These are phyloP conservation scores for Pinus taeda DNA, from an alignment of 75 land plant species.

Conservation along the genomic window DNA sequence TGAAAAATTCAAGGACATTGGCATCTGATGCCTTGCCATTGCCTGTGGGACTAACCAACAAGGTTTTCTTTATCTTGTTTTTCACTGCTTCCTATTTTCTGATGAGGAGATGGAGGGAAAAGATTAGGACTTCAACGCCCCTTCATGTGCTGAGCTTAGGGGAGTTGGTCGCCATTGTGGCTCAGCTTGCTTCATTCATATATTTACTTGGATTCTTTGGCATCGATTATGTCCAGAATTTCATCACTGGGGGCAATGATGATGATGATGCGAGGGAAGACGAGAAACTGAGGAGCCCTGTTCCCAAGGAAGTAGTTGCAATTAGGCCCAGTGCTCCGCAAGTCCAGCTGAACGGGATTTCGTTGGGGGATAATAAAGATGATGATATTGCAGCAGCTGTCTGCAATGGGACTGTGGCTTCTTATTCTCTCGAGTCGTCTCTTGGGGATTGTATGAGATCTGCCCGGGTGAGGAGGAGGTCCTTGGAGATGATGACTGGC, in stretches of 20 bases:
- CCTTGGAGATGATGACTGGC: slow-evolving; percentile 47
- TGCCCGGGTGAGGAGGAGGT: slow-evolving; percentile 42
- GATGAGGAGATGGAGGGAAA: slow-evolving; percentile 84
- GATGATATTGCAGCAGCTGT: slow-evolving; percentile 51
- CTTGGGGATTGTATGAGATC: slow-evolving; percentile 69
- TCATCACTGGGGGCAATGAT: slow-evolving; percentile 16
- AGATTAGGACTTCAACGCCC: slow-evolving; percentile 69
- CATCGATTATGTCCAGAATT: slow-evolving; percentile 66
- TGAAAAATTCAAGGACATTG: too few relatives aligned
- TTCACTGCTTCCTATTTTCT: slow-evolving; percentile 55
- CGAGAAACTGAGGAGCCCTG: background rate
- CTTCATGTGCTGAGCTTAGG: slow-evolving; percentile 61
- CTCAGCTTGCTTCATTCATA: slow-evolving; percentile 64
- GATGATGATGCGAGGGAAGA: background rate
- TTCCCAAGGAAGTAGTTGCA: background rate
- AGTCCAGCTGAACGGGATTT: slow-evolving; percentile 14
- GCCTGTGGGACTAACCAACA: slow-evolving; percentile 63
- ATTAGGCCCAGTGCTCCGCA: background rate
- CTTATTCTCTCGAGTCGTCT: slow-evolving; percentile 57
- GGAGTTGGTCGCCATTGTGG: slow-evolving; percentile 58
- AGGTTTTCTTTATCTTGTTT: slow-evolving; percentile 61
- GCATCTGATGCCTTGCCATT: slow-evolving; percentile 69
- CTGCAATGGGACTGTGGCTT: slow-evolving; percentile 41
- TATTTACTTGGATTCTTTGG: slow-evolving; percentile 87
- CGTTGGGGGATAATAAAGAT: slow-evolving; percentile 30